These are phyloP conservation scores for Epichloe amarillans DNA, from an alignment of 2,329 filamentous ascomycete species.

Conservation along the genomic window DNA sequence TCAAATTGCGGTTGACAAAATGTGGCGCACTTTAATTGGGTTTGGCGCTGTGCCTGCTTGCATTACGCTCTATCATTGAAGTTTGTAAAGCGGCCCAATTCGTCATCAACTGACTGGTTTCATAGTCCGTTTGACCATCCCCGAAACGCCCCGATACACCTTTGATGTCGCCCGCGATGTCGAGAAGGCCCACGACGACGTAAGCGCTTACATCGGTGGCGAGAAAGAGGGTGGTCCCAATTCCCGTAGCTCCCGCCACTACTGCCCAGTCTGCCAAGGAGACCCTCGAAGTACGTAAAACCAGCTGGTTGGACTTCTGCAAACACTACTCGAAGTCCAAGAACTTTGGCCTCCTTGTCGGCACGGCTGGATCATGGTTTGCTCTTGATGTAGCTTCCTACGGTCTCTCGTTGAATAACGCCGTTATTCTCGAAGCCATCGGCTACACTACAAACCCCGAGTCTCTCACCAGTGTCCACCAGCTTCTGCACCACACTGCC, in stretches of 20 bases:
- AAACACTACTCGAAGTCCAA: slow-evolving; percentile 57
- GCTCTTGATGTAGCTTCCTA: slow-evolving; percentile 52
- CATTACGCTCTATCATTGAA: slow-evolving; percentile 58
- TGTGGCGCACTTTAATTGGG: slow-evolving; percentile 55
- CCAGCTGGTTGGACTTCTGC: slow-evolving; percentile 59
- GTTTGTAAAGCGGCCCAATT: neutral
- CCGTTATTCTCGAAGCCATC: slow-evolving; percentile 56
- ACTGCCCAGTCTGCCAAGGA: slow-evolving; percentile 38
- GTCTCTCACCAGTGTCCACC: slow-evolving; percentile 42
- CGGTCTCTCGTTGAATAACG: slow-evolving; percentile 63
- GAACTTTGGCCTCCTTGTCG: slow-evolving; percentile 58
- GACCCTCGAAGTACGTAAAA: slow-evolving; percentile 51
- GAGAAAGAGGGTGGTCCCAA: slow-evolving; percentile 50
- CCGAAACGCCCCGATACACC: slow-evolving; percentile 78
- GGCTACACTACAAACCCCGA: slow-evolving; percentile 43
- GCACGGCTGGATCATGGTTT: slow-evolving; percentile 80
- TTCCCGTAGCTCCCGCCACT: slow-evolving; percentile 51
- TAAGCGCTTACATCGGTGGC: slow-evolving; percentile 60
- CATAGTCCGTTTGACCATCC: slow-evolving; percentile 57
- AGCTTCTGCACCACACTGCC: slow-evolving; percentile 59
- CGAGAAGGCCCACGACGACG: slow-evolving; percentile 59
- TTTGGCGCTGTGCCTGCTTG: slow-evolving; percentile 41
- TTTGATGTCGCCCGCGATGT: slow-evolving; percentile 69
- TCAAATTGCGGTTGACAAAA: slow-evolving; percentile 55
- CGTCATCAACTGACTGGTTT: neutral